Conservation (phyloP, 345 rosid genomes). For the Noccaea bulbosa region DNA sequence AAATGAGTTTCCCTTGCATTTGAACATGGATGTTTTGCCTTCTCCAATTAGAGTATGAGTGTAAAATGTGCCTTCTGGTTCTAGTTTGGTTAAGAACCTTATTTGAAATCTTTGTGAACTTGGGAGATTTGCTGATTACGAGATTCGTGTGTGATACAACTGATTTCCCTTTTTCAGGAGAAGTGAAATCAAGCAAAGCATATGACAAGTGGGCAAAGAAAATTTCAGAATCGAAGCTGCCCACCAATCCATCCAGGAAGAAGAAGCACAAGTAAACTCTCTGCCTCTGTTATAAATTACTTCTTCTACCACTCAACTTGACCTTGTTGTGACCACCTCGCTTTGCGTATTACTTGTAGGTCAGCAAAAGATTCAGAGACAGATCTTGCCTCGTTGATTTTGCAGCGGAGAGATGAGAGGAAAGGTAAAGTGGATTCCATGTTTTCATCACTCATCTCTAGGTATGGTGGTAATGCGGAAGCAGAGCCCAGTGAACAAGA, state of each 20-base stretch:
- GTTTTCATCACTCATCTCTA: constrained; percentile 74
- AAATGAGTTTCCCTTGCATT: not conserved
- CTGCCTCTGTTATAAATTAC: not conserved
- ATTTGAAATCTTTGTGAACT: not conserved
- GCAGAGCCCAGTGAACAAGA: constrained; percentile 90
- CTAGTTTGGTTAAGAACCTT: not conserved
- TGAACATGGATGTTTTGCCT: not conserved
- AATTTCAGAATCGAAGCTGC: constrained; percentile 63
- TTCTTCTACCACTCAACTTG: not conserved
- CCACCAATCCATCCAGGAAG: constrained; percentile 60
- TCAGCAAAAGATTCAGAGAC: constrained; percentile 56
- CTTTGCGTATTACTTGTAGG: constrained; percentile 38
- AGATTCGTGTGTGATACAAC: not conserved
- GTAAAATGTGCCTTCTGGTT: not conserved
- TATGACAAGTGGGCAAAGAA: constrained; percentile 78
- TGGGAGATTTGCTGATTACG: not conserved
- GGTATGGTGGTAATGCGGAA: constrained; percentile 59
- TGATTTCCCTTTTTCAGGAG: constrained; percentile 51
- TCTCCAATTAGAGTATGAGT: not conserved
- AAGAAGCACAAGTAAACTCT: constrained; percentile 61
- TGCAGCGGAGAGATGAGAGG: constrained; percentile 64
- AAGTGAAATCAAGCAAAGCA: constrained; percentile 64
- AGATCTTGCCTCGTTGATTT: constrained; percentile 61
- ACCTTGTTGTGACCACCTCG: constrained; percentile 8
- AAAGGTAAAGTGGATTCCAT: constrained; percentile 73